Percentiles rank a stretch among this genome's conserved stretches.
phyloP scores from a whole-genome alignment of 2,329 filamentous ascomycete genomes.

The Verticillium zaregamsianum region DNA sequence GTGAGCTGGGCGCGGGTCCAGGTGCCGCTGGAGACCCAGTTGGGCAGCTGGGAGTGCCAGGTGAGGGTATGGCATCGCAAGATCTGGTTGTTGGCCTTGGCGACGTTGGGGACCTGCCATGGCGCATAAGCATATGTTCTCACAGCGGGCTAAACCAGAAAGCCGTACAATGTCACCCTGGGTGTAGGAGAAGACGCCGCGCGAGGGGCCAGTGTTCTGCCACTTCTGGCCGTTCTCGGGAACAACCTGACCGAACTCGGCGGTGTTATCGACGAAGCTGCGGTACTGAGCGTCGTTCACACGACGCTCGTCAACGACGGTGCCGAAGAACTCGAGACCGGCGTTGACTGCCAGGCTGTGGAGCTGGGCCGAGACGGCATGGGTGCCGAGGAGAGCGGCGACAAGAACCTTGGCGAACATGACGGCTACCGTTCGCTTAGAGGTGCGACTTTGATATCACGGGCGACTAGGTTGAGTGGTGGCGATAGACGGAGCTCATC shows the following conservation, averaged over 20 bases:
- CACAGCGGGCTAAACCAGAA: too few relatives aligned
- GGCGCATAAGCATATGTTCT: background rate
- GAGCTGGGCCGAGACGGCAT: slow-evolving; percentile 8
- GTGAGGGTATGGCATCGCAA: slow-evolving; percentile 60
- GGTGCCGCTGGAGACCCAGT: slow-evolving; percentile 16
- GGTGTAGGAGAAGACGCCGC: slow-evolving; percentile 22
- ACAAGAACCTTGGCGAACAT: slow-evolving; percentile 13
- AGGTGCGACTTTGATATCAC: background rate
- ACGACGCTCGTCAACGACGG: slow-evolving; percentile 8
- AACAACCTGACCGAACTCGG: slow-evolving; percentile 54
- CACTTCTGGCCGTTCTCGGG: slow-evolving; percentile 58
- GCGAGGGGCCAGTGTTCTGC: slow-evolving; percentile 54
- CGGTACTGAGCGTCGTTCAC: slow-evolving; percentile 3
- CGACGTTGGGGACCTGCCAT: slow-evolving; percentile 35
- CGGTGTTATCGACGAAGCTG: slow-evolving; percentile 3
- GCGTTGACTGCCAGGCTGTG: slow-evolving; percentile 3
- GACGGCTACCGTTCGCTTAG: background rate
- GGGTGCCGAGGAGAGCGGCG: slow-evolving; percentile 7
- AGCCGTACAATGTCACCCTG: slow-evolving; percentile 8
- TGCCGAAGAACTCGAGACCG: slow-evolving; percentile 12
- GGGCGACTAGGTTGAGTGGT: background rate
- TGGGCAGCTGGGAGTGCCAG: slow-evolving; percentile 27
- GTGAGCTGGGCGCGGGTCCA: slow-evolving; percentile 11
- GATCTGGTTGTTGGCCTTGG: slow-evolving; percentile 42
- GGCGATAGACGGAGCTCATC: background rate